These are phyloP conservation scores for Eimeria necatrix DNA, from an alignment of 169 alveolate genomes.

Conservation along the genomic window DNA sequence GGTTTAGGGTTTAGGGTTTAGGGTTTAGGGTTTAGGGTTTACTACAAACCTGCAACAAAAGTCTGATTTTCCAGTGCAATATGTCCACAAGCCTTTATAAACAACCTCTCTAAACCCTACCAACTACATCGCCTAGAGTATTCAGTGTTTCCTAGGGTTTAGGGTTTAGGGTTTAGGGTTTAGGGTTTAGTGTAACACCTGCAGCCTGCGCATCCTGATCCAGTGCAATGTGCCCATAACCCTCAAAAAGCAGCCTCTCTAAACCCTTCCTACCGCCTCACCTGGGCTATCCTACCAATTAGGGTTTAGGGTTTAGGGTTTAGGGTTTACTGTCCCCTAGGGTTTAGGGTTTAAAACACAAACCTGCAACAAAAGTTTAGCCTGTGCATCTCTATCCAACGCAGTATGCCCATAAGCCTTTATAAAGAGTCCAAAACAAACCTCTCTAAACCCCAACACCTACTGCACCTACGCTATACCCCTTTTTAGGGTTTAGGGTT, in stretches of 20 bases:
- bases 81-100: slow-evolving; percentile 90
- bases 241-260: slow-evolving; percentile 90
- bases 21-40: slow-evolving; percentile 48
- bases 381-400: slow-evolving; percentile 89
- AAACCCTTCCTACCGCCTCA: too few species aligned
- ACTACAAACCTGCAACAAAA: slow-evolving; percentile 73
- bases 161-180: too few species aligned
- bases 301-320: too few species aligned
- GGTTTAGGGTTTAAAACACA: neutral
- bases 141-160: too few species aligned
- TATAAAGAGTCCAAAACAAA: slow-evolving; percentile 92
- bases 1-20: too few species aligned
- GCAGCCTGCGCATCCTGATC: slow-evolving; percentile 89
- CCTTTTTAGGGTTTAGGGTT: too few species aligned
- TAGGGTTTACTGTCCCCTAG: too few species aligned
- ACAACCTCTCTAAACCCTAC: slow-evolving; percentile 65
- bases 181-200: slow-evolving; percentile 56
- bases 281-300: too few species aligned
- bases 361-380: slow-evolving; percentile 79
- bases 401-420: slow-evolving; percentile 92
- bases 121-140: neutral
- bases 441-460: slow-evolving; percentile 80
- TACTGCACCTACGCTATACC: neutral
- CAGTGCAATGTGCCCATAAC: slow-evolving; percentile 90
- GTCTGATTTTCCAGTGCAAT: slow-evolving; percentile 87